These are phyloP conservation scores for Lentinus tigrinus DNA, from an alignment of 768 basidiomycete species.

Conservation along the genomic window DNA sequence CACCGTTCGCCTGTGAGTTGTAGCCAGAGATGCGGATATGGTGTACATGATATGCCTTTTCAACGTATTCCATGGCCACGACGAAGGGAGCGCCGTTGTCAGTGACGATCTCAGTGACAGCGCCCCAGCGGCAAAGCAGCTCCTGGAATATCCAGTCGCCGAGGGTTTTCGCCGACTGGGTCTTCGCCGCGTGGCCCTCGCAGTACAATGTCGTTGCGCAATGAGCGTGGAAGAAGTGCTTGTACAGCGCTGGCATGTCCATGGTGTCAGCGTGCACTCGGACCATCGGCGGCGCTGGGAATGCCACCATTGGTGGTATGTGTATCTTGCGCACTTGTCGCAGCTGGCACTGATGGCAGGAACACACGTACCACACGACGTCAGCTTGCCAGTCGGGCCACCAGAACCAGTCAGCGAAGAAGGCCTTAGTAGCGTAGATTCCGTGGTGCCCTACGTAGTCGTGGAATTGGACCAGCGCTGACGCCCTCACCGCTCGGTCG, in stretches of 20 bases:
- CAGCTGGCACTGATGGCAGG: conserved; percentile 41
- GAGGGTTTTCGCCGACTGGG: conserved; percentile 28
- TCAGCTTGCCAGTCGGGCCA: conserved; percentile 25
- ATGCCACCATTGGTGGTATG: conserved; percentile 20
- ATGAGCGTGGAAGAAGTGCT: conserved; percentile 36
- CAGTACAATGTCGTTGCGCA: conserved; percentile 34
- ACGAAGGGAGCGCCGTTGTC: conserved; percentile 39
- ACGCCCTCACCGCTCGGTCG: conserved; percentile 6
- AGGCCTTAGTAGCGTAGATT: not conserved
- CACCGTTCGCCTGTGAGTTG: conserved; percentile 41
- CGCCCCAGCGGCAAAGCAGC: conserved; percentile 39
- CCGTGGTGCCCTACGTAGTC: conserved; percentile 24
- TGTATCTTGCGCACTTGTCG: conserved; percentile 20
- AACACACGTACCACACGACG: conserved; percentile 20
- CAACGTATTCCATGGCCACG: conserved; percentile 20
- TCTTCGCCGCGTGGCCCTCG: conserved; percentile 29
- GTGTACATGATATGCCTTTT: conserved; percentile 28
- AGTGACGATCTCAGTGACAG: conserved; percentile 35
- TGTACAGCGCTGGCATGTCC: conserved; percentile 33
- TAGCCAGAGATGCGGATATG: conserved; percentile 42
- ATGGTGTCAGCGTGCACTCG: conserved; percentile 42
- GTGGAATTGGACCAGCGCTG: conserved; percentile 1
- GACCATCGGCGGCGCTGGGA: conserved; percentile 26
- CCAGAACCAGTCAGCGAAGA: conserved; percentile 22
- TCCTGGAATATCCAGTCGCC: conserved; percentile 36